phyloP scores from a whole-genome alignment of 768 basidiomycete genomes.

The Kondoa malvinella region DNA sequence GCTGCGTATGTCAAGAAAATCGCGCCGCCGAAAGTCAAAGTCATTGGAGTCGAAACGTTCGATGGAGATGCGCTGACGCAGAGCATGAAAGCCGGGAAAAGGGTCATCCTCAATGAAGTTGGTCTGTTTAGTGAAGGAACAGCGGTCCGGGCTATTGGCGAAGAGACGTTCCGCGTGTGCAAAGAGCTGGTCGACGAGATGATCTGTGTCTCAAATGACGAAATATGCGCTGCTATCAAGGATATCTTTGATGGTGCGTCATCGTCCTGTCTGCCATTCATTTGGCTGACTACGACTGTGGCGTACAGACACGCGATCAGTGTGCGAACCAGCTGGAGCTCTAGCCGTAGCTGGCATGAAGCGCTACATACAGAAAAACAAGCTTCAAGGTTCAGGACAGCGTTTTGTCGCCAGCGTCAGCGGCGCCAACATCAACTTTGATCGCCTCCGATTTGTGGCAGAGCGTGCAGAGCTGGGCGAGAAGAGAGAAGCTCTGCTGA shows the following conservation, averaged over 20 bases:
- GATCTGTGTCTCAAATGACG: constrained; percentile 78
- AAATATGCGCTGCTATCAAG: constrained; percentile 95
- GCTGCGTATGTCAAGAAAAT: constrained; percentile 83
- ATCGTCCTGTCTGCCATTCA: neutral
- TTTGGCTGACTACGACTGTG: too few species aligned
- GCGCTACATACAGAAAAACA: constrained; percentile 61
- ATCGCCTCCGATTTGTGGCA: constrained; percentile 87
- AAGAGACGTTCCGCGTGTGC: constrained; percentile 87
- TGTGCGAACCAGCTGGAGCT: constrained; percentile 93
- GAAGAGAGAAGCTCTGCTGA: constrained; percentile 77
- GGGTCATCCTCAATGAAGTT: constrained; percentile 69
- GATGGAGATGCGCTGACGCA: constrained; percentile 87
- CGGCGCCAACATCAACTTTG: constrained; percentile 99
- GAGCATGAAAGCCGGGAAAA: constrained; percentile 62
- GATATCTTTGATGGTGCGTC: constrained; percentile 84
- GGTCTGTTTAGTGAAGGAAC: constrained; percentile 97
- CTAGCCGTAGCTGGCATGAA: constrained; percentile 83
- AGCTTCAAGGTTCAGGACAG: constrained; percentile 64
- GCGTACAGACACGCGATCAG: constrained; percentile 82
- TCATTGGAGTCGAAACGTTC: constrained; percentile 80
- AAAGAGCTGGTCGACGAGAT: constrained; percentile 63
- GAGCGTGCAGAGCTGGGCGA: constrained; percentile 96
- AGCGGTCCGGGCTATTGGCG: constrained; percentile 85
- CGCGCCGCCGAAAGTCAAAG: constrained; percentile 60
- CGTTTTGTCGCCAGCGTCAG: constrained; percentile 81